Evolutionary conservation across 352 stramenopile genomes (phyloP), one percentile per base, ranked within the genome.

Genomic region (Paralagenidium karlingii): DNA sequence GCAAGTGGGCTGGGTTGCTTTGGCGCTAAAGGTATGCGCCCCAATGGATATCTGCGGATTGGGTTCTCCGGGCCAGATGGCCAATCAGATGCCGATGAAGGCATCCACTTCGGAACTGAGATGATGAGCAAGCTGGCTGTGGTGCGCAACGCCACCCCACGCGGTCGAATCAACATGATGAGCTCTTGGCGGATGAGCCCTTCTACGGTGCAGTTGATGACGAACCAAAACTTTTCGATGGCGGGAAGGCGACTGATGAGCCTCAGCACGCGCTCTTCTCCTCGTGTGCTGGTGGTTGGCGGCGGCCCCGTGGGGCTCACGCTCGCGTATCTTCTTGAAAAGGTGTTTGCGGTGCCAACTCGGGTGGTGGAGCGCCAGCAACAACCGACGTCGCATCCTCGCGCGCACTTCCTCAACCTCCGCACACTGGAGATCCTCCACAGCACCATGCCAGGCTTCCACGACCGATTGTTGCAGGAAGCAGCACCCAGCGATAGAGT

Each of bases 361-460:
- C 74, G 76, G 37, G 63, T 91, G 15, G 49, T 91, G n/a, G 77
- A 91, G 58, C 69, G 74, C 18, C 71, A 91, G 37, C 46, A 49
- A 26, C 58, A 63, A 45, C 69, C 71, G 13, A 91, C 77, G 37
- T 71, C 55, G 16, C 91, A 97, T 55, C 91, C 91, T 7, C 88
- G 96, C 56, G 91, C 91, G 38, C 91, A 97, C 54, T 97, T 96
- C 60, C 70, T 97, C 24, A 97, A 97, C 49, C 63, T 95, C 6
- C 68, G 91, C 22, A 94, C 81, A 1, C 96, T 97, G 84, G 91
- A 97, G 46, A 80, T 97, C 47, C 57, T 97, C 3, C 75, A 74
- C 22, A 43, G 63, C 25, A 47, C 69, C n/a, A 74, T 90, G 58
- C 69, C 69, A 13, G 45, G 31, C 29, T 83, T 90, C 36, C 78